Conservation (phyloP, 805 yeast species). For the Spencermartinsiella europaea region DNA sequence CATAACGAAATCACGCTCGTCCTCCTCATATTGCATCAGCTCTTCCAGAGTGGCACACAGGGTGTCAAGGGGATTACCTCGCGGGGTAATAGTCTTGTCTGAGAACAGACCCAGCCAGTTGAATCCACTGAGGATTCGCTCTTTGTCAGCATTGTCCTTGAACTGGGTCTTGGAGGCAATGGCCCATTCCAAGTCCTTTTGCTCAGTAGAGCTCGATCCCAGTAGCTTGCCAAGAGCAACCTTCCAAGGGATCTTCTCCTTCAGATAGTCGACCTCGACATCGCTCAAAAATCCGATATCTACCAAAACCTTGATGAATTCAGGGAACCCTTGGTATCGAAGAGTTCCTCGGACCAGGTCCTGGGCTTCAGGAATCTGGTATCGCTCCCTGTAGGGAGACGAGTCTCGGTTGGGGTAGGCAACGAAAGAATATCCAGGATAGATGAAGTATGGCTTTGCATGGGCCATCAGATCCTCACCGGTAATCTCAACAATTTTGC, state of each 20-base stretch:
- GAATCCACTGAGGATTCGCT: constrained; percentile 81
- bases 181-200: constrained; percentile 68
- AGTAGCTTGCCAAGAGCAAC: constrained; percentile 73
- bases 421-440: constrained; percentile 92
- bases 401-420: constrained; percentile 98
- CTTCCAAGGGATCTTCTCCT: constrained; percentile 67
- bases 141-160: constrained; percentile 75
- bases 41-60: constrained; percentile 94
- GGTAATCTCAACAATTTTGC: constrained; percentile 68
- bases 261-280: constrained; percentile 55
- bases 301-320: constrained; percentile 90
- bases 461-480: constrained; percentile 93
- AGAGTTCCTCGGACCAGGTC: constrained; percentile 95
- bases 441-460: constrained; percentile 91
- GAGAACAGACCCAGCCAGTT: constrained; percentile 93
- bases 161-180: constrained; percentile 75
- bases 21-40: constrained; percentile 91
- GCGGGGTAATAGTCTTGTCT: constrained; percentile 68
- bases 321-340: constrained; percentile 98
- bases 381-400: constrained; percentile 85
- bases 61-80: constrained; percentile 93
- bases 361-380: constrained; percentile 94
- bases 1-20: constrained; percentile 91
- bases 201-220: constrained; percentile 65
- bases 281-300: constrained; percentile 91